A percentile compares a stretch with the other conserved stretches of the same genome.
Evolutionary conservation across 352 stramenopile genomes (phyloP).

Genomic region (Globisporangium spinosum): DNA sequence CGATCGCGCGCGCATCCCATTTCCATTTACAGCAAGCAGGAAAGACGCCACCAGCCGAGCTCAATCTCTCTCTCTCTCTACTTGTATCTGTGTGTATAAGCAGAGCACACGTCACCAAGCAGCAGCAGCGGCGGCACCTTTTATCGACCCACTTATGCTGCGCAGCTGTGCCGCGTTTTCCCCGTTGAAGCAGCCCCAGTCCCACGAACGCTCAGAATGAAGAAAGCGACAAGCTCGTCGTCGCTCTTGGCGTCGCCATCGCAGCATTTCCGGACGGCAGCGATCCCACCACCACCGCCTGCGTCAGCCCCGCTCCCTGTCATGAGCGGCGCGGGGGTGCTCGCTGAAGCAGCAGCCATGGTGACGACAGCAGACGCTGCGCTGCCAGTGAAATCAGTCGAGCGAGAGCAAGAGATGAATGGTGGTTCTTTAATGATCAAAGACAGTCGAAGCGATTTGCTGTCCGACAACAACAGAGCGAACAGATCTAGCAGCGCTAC

Average conservation of each 20-base stretch:
- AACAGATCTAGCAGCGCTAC: slow-evolving; percentile 18
- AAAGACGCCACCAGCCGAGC: neutral
- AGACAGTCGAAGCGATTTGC: neutral
- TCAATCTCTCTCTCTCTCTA: neutral
- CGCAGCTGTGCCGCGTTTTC: neutral
- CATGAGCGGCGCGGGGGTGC: neutral
- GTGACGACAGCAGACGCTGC: neutral
- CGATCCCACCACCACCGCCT: neutral
- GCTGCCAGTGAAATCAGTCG: neutral
- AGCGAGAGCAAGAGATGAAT: neutral
- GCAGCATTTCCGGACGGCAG: slow-evolving; percentile 2
- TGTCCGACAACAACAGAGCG: slow-evolving; percentile 2
- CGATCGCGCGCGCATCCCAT: neutral
- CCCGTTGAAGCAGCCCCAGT: neutral
- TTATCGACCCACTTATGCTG: neutral
- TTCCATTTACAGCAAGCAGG: neutral
- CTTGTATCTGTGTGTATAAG: neutral
- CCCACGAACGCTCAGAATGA: slow-evolving; percentile 11
- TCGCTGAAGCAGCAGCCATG: neutral
- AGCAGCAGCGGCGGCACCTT: neutral
- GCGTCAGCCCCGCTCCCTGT: neutral
- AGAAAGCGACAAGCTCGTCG: slow-evolving; percentile 10
- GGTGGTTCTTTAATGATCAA: neutral
- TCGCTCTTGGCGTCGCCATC: slow-evolving; percentile 16
- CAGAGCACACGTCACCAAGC: neutral